Evolutionary conservation across 768 basidiomycete species (phyloP).

Genomic region (Thelephora ganbajun): DNA sequence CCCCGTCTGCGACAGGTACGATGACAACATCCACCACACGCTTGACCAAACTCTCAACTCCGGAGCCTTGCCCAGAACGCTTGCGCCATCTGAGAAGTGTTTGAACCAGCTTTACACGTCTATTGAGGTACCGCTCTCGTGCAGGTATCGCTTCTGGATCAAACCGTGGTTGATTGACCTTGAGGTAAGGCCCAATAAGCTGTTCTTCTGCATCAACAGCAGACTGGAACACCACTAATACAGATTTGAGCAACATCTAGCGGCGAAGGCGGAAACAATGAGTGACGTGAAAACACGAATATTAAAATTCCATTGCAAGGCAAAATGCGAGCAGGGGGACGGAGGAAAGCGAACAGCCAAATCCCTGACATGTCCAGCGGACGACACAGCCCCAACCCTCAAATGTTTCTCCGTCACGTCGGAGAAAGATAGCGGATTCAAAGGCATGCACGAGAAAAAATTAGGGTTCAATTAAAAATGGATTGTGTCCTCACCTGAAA

Average conservation of each 20-base stretch:
- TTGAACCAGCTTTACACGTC: conserved; percentile 55
- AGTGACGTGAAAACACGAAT: neutral
- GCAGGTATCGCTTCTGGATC: conserved; percentile 66
- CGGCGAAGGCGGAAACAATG: conserved; percentile 1
- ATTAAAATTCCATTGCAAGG: no score
- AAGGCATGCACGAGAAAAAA: no score
- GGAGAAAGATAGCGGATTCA: no score
- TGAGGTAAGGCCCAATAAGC: conserved; percentile 35
- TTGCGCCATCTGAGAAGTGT: conserved; percentile 71
- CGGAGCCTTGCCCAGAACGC: conserved; percentile 46
- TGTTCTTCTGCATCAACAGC: conserved; percentile 38
- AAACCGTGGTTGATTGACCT: conserved; percentile 34
- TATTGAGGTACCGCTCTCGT: conserved; percentile 51
- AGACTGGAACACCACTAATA: conserved; percentile 35
- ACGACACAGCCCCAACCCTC: no score
- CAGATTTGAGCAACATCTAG: conserved; percentile 45
- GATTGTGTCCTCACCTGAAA: conserved; percentile 35
- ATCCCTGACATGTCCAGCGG: no score
- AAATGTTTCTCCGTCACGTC: no score
- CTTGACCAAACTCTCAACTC: conserved; percentile 37
- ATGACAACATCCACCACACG: conserved; percentile 47
- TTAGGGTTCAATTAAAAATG: neutral
- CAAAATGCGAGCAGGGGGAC: no score
- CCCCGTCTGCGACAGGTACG: conserved; percentile 50
- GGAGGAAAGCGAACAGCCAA: no score